Conservation (phyloP, 2,329 filamentous ascomycete genomes). For the Thielaviopsis euricoi region DNA sequence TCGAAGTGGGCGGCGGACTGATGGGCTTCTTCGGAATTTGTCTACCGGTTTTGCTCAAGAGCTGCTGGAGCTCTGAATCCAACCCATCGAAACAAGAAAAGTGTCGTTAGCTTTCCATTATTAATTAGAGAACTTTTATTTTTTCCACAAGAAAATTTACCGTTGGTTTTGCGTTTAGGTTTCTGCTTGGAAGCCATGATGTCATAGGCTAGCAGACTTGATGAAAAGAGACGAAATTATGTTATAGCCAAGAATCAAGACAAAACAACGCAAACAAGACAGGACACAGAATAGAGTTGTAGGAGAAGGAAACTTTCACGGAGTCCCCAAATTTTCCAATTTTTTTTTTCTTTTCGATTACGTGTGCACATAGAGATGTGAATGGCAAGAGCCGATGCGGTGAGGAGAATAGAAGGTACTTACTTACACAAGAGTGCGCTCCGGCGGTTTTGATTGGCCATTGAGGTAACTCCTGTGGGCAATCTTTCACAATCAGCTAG, state of each 20-base stretch:
- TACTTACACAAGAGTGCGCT: no score
- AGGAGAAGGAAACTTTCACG: no score
- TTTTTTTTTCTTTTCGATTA: no score
- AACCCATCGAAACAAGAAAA: not conserved
- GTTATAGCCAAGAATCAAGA: not conserved
- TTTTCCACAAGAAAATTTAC: not conserved
- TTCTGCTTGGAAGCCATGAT: slow-evolving; percentile 6
- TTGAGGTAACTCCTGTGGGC: no score
- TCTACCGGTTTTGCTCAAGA: not conserved
- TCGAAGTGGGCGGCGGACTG: not conserved
- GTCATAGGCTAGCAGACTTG: not conserved
- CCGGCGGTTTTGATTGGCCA: no score
- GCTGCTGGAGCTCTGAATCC: not conserved
- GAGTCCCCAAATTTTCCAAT: no score
- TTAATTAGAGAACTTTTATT: no score
- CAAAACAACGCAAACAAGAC: not conserved
- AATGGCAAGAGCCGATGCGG: no score
- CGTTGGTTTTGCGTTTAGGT: slow-evolving; percentile 5
- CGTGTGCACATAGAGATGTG: no score
- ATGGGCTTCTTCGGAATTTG: not conserved
- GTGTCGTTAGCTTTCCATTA: not conserved
- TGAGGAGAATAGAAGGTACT: no score
- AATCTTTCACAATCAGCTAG: no score
- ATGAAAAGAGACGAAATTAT: not conserved
- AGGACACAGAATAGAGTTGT: not conserved